Evolutionary conservation across 306 rosid genomes (phyloP).

Genomic region (Medicago arabica): DNA sequence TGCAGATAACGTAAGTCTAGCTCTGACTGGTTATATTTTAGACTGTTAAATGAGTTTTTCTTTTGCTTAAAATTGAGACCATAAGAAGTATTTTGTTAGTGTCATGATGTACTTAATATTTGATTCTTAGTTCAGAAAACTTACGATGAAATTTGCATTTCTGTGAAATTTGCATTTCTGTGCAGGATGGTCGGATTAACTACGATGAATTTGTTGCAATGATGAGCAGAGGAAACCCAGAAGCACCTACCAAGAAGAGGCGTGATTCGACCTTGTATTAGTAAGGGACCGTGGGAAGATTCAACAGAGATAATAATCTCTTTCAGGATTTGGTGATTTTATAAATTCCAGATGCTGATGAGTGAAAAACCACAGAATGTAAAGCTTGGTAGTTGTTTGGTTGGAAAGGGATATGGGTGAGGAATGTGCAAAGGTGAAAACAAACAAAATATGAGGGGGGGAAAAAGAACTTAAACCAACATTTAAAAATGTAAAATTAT

Average conservation of each 20-base stretch:
- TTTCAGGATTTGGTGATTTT: slow-evolving; percentile 11
- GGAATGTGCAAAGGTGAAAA: slow-evolving; percentile 40
- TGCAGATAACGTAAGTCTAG: slow-evolving; percentile 72
- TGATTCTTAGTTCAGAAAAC: no score
- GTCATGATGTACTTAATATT: neutral
- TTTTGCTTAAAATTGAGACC: neutral
- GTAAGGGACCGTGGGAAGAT: neutral
- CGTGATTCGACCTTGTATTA: slow-evolving; percentile 52
- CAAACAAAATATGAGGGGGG: slow-evolving; percentile 22
- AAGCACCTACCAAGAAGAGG: slow-evolving; percentile 71
- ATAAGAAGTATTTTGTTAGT: no score
- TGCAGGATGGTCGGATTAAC: slow-evolving; percentile 92
- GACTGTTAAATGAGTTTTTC: neutral
- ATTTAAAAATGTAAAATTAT: slow-evolving; percentile 27
- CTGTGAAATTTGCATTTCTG: neutral
- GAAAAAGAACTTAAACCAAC: slow-evolving; percentile 32
- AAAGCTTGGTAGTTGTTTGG: slow-evolving; percentile 17
- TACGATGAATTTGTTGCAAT: slow-evolving; percentile 93
- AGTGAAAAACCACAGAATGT: slow-evolving; percentile 28
- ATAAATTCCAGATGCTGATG: slow-evolving; percentile 23
- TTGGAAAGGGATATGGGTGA: slow-evolving; percentile 39
- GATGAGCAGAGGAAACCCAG: slow-evolving; percentile 93
- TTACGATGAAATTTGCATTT: no score
- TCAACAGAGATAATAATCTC: slow-evolving; percentile 14
- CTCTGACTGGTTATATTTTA: neutral